phyloP scores from a whole-genome alignment of 1,284 basidiomycete species.

The Porogramme epimiltina region DNA sequence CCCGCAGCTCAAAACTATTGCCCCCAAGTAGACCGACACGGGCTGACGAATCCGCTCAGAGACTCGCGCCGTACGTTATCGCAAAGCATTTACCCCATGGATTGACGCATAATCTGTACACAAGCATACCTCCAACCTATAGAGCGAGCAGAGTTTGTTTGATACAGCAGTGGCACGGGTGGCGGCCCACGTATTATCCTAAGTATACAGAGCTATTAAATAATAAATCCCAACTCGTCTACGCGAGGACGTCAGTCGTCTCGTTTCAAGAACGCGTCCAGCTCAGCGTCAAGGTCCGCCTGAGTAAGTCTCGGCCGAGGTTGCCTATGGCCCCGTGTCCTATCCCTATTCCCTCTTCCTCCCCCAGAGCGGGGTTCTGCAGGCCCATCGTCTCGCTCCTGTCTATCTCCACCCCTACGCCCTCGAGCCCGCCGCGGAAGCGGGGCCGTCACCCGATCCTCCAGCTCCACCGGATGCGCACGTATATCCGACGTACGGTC shows the following conservation, averaged over 20 bases:
- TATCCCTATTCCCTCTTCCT: conserved; percentile 13
- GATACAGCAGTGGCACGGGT: too few relatives aligned
- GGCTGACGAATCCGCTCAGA: too few relatives aligned
- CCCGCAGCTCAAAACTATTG: conserved; percentile 18
- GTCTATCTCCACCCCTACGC: too few relatives aligned
- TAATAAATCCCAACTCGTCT: conserved; percentile 1
- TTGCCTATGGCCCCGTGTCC: conserved; percentile 32
- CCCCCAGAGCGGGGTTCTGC: conserved; percentile 9
- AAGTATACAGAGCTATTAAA: conserved; percentile 10
- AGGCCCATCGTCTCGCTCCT: conserved; percentile 22
- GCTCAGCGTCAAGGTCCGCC: conserved; percentile 74
- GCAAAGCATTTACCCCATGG: too few relatives aligned
- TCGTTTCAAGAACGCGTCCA: conserved; percentile 72
- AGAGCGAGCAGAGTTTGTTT: too few relatives aligned
- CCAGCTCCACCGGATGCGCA: conserved; percentile 31
- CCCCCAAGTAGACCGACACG: conserved; percentile 10
- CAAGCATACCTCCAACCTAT: too few relatives aligned
- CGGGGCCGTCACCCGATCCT: conserved; percentile 45
- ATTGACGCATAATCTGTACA: too few relatives aligned
- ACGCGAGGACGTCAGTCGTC: conserved; percentile 23
- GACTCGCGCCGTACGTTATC: too few relatives aligned
- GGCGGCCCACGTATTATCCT: conserved; percentile 6
- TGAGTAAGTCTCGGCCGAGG: conserved; percentile 53
- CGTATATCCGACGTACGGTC: conserved; percentile 55
- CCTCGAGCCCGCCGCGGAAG: conserved; percentile 45